Percentiles rank a stretch among this genome's conserved stretches.
Evolutionary conservation across 352 stramenopile species (phyloP).

Genomic region (Phytopythium chamaehyphon): DNA sequence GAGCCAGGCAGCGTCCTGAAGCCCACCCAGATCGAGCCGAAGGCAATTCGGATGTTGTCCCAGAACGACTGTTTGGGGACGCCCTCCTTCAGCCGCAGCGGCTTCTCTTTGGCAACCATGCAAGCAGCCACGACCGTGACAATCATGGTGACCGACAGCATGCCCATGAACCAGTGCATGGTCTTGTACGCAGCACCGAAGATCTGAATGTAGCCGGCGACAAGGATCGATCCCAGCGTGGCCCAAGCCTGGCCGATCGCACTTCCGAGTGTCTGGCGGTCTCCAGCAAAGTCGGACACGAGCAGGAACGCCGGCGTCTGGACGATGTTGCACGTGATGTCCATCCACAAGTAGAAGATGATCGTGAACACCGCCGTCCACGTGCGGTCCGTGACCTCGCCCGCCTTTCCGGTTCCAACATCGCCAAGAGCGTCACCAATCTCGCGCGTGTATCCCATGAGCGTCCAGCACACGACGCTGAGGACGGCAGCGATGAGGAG

Average conservation of each 20-base stretch:
- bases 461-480: conserved; percentile 41
- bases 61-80: conserved; percentile 3
- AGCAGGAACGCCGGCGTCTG: conserved; percentile 23
- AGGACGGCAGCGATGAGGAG: conserved; percentile 28
- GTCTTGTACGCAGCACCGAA: conserved; percentile 23
- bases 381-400: conserved; percentile 20
- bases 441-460: conserved; percentile 52
- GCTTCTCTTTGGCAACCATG: conserved; percentile 12
- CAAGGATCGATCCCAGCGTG: conserved; percentile 20
- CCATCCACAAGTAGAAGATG: conserved; percentile 61
- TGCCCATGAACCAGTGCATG: conserved; percentile 25
- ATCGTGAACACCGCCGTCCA: conserved; percentile 47
- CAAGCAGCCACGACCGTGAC: conserved; percentile 13
- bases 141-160: conserved; percentile 23
- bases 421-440: conserved; percentile 12
- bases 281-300: conserved; percentile 30
- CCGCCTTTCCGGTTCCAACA: conserved; percentile 16
- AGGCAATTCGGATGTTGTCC: conserved; percentile 17
- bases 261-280: conserved; percentile 27
- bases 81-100: neutral
- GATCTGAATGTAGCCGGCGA: conserved; percentile 28
- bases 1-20: conserved; percentile 22
- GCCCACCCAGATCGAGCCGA: conserved; percentile 26
- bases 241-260: conserved; percentile 19
- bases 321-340: conserved; percentile 50